Evolutionary conservation across 805 yeast genomes (phyloP).

Genomic region (Saturnispora silvae): DNA sequence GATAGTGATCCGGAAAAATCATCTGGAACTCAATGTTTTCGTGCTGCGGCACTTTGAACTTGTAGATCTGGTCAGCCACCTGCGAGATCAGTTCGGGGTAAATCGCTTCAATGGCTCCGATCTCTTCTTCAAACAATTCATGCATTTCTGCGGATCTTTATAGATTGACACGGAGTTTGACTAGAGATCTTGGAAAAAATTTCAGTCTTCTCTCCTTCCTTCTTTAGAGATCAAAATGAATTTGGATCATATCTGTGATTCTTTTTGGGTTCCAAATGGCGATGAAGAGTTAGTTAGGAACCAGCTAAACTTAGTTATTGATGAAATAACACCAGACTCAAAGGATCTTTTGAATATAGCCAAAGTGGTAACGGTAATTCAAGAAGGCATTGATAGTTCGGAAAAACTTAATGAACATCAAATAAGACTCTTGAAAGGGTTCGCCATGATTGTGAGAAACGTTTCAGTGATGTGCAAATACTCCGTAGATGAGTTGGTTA

Average conservation of each 20-base stretch:
- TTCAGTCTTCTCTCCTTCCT: not conserved
- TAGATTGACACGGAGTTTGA: not conserved
- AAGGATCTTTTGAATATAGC: slow-evolving; percentile 67
- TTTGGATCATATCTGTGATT: not conserved
- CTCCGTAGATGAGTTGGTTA: not conserved
- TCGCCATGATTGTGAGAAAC: slow-evolving; percentile 17
- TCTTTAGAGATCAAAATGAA: not conserved
- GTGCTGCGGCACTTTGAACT: slow-evolving; percentile 51
- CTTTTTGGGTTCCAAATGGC: not conserved
- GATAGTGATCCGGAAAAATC: slow-evolving; percentile 65
- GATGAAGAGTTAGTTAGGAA: not conserved
- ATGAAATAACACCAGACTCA: not conserved
- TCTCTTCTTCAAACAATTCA: slow-evolving; percentile 56
- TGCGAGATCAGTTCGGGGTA: slow-evolving; percentile 52
- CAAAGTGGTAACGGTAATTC: slow-evolving; percentile 68
- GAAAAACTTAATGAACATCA: not conserved
- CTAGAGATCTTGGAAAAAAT: not conserved
- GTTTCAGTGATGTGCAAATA: slow-evolving; percentile 11
- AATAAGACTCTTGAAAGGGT: slow-evolving; percentile 17
- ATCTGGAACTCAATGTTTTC: slow-evolving; percentile 51
- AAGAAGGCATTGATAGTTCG: slow-evolving; percentile 37
- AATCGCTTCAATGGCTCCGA: slow-evolving; percentile 78
- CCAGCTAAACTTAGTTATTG: not conserved
- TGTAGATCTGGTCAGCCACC: slow-evolving; percentile 31
- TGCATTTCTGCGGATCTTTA: too few species aligned